Base-by-base conservation (phyloP, 768 basidiomycete species). In the Leccinum subgranulosum region DNA sequence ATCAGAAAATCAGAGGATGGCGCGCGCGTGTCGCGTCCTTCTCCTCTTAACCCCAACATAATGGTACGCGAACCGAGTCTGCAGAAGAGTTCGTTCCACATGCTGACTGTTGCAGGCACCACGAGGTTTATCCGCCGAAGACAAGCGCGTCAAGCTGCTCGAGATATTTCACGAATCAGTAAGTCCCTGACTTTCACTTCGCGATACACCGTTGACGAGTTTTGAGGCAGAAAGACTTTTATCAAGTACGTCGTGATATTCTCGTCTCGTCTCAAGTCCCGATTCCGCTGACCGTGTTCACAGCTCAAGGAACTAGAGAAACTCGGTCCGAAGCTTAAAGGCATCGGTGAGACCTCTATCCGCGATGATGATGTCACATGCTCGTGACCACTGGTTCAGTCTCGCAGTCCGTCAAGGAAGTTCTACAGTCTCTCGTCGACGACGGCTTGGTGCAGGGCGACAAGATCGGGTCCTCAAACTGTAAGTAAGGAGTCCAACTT, bases 81-180 rank as follows among this genome's bases (percentile, higher is more conserved):
- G 3, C 12, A 45, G 43, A 10, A 15, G 17, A n/a, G 11, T 17
- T 41, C 19, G 9, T 45, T 19, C n/a, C 15, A 36, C 29, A 36
- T 47, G 15, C 51, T 52, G 9, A 69, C 33, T n/a, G 46, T 41
- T 41, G 23, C 46, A 87, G 88, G 87, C 88, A 54, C 87, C 88
- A 31, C 80, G 90, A 74, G 94, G 94, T 65, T 78, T 98, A 34
- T 94, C 92, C 23, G 83, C 81, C 6, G 92, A 95, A 65, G 94
- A 97, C 73, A 97, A 98, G 74, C 87, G 90, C 66, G 79, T 86
- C 58, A 93, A 90, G 70, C 73, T 98, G 54, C 73, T 96, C 19
- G 94, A 95, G 74, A 92, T 98, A 62, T 96, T 98, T 66, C 93
- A 94, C 65, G 94, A 98, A 73, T 87, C 88, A 15, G 93, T 92